A percentile compares a stretch with the other conserved stretches of the same genome.
Conservation (phyloP, 331 rosid genomes). For the Rosa hybrid region DNA sequence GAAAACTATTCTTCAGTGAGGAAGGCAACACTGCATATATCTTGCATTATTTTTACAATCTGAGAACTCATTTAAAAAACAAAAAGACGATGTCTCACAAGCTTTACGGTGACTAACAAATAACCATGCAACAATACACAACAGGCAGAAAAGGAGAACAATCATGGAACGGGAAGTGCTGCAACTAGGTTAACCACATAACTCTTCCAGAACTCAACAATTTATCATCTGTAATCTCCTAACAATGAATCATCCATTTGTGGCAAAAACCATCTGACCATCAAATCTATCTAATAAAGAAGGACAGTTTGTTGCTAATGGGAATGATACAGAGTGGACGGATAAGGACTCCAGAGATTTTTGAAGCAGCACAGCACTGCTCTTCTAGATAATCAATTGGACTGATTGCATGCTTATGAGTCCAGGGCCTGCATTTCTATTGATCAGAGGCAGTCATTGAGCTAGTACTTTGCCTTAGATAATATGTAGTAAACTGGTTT, state of each 20-base stretch:
- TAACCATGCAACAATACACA: neutral
- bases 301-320: neutral
- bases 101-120: neutral
- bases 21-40: constrained; percentile 4
- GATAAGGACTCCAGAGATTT: neutral
- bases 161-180: neutral
- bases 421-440: neutral
- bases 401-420: neutral
- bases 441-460: neutral
- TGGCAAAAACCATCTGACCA: neutral
- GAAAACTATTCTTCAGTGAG: neutral
- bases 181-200: neutral
- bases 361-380: neutral
- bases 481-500: neutral
- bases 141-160: neutral
- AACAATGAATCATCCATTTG: neutral
- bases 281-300: neutral
- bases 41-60: neutral
- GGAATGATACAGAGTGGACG: neutral
- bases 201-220: neutral
- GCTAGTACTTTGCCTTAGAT: neutral
- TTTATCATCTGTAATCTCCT: neutral
- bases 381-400: neutral
- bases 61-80: neutral
- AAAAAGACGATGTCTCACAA: neutral